These are phyloP conservation scores for Saturnispora besseyi DNA, from an alignment of 805 yeast species.

Conservation along the genomic window DNA sequence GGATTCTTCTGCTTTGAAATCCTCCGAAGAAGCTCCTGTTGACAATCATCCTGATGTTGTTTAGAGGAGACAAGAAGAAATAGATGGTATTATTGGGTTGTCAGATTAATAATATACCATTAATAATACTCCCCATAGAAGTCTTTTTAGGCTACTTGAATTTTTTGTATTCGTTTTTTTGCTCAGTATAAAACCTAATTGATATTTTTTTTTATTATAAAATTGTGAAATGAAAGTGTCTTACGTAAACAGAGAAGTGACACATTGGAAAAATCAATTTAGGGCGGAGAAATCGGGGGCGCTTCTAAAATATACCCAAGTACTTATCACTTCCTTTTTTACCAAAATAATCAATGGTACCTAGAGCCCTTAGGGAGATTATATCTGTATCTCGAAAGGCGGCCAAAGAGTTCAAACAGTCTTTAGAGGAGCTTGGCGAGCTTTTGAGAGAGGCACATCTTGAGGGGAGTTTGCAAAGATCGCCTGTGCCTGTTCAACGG, in stretches of 20 bases:
- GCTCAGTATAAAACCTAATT: too few species aligned
- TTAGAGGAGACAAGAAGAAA: neutral
- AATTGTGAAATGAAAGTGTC: too few species aligned
- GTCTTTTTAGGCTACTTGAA: too few species aligned
- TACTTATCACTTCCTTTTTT: neutral
- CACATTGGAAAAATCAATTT: neutral
- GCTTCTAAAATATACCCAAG: neutral
- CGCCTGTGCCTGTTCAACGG: conserved; percentile 30
- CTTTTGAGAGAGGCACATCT: conserved; percentile 25
- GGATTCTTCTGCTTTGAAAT: conserved; percentile 18
- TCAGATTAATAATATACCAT: too few species aligned
- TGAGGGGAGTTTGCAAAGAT: conserved; percentile 26
- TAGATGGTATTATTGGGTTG: neutral
- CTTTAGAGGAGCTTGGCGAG: conserved; percentile 40
- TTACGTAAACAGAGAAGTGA: neutral
- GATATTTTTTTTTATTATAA: too few species aligned
- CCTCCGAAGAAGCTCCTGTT: conserved; percentile 12
- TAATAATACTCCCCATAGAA: too few species aligned
- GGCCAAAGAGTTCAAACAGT: conserved; percentile 38
- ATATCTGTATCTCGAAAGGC: conserved; percentile 38
- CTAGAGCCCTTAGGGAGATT: conserved; percentile 31
- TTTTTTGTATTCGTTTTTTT: too few species aligned
- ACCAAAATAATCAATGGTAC: conserved; percentile 10
- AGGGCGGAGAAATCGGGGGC: neutral
- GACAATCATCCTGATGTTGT: conserved; percentile 11